These are phyloP conservation scores for Esteya vermicola DNA, from an alignment of 2,329 filamentous ascomycete genomes.

Conservation along the genomic window DNA sequence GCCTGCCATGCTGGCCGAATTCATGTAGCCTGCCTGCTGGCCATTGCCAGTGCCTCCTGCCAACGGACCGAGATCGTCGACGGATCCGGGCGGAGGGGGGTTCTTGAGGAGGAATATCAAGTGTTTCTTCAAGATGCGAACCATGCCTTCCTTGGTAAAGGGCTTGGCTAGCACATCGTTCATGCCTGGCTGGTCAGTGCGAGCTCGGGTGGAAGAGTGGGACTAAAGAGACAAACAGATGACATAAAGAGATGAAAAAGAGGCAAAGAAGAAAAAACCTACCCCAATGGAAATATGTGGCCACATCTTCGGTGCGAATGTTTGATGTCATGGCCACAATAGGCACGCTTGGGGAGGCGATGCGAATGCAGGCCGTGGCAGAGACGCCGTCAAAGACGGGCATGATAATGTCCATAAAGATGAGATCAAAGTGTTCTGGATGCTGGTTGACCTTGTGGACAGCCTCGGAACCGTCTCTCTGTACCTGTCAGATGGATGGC, in stretches of 20 bases:
- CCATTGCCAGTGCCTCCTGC: conserved; percentile 1
- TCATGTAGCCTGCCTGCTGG: conserved; percentile 7
- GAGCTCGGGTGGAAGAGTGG: no score
- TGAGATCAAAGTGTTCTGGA: conserved; percentile 44
- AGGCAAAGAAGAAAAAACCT: conserved; percentile 11
- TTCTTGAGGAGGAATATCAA: conserved; percentile 70
- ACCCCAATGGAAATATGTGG: conserved; percentile 96
- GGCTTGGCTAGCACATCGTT: conserved; percentile 95
- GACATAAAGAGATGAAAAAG: not conserved
- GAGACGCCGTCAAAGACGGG: conserved; percentile 90
- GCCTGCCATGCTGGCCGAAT: conserved; percentile 18
- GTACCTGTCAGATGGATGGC: conserved; percentile 11
- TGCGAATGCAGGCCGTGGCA: conserved; percentile 82
- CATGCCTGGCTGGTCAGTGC: conserved; percentile 59
- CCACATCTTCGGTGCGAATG: conserved; percentile 89
- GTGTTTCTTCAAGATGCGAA: conserved; percentile 78
- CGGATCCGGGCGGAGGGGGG: conserved; percentile 23
- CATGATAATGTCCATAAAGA: conserved; percentile 95
- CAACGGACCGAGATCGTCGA: conserved; percentile 23
- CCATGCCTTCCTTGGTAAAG: conserved; percentile 79
- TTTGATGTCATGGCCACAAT: conserved; percentile 99
- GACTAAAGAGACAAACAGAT: no score
- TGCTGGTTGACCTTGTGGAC: conserved; percentile 63
- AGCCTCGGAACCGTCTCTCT: conserved; percentile 75
- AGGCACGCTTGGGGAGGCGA: conserved; percentile 67